Evolutionary conservation across 2,329 filamentous ascomycete species (phyloP).

Genomic region (Stagonosporopsis chrysanthemi): DNA sequence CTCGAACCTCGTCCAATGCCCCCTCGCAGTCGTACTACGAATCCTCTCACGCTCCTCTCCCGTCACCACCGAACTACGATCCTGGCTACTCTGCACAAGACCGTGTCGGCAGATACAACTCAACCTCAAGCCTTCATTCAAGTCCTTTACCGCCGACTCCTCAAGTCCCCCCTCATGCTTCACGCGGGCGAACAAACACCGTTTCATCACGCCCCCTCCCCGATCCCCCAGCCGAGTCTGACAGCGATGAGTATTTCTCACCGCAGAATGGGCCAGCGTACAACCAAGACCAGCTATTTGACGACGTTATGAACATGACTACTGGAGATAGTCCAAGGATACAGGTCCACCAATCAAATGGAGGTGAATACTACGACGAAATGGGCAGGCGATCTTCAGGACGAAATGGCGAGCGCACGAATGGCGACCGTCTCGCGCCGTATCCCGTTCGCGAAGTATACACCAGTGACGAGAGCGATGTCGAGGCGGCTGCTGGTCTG

Average conservation of each 20-base stretch:
- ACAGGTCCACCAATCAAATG: slow-evolving; percentile 47
- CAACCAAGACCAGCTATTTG: slow-evolving; percentile 64
- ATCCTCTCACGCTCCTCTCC: slow-evolving; percentile 44
- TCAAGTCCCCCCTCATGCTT: slow-evolving; percentile 58
- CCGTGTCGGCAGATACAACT: slow-evolving; percentile 41
- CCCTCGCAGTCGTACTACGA: slow-evolving; percentile 43
- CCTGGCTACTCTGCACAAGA: slow-evolving; percentile 40
- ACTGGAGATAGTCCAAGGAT: slow-evolving; percentile 35
- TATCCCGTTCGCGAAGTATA: slow-evolving; percentile 42
- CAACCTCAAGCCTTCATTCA: slow-evolving; percentile 40
- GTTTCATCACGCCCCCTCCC: slow-evolving; percentile 65
- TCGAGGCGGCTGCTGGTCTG: slow-evolving; percentile 83
- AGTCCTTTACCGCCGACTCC: slow-evolving; percentile 58
- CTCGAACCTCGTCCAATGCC: slow-evolving; percentile 37
- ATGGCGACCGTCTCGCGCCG: slow-evolving; percentile 56
- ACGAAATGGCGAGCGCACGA: slow-evolving; percentile 51
- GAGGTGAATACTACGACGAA: slow-evolving; percentile 37
- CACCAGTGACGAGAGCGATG: slow-evolving; percentile 77
- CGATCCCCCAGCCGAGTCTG: slow-evolving; percentile 64
- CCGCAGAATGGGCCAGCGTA: slow-evolving; percentile 39
- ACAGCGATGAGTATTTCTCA: slow-evolving; percentile 52
- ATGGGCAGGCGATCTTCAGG: slow-evolving; percentile 33
- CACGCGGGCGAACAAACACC: slow-evolving; percentile 61
- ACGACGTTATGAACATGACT: slow-evolving; percentile 62
- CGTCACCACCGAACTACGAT: slow-evolving; percentile 44